phyloP scores from a whole-genome alignment of 2,329 filamentous ascomycete species.

The Cladosporium sp. region DNA sequence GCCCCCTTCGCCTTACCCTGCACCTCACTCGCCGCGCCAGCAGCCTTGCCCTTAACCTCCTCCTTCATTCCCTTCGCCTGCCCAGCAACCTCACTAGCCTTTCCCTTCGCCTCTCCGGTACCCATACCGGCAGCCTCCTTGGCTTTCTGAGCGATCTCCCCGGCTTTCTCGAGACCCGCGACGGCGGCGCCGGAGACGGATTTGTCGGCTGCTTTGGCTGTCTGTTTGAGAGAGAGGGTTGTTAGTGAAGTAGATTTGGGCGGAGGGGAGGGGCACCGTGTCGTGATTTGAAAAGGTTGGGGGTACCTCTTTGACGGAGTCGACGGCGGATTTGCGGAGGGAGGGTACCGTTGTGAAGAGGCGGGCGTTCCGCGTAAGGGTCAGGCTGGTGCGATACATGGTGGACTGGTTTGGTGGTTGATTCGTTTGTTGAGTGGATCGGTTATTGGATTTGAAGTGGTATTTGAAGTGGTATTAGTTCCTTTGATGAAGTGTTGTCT shows the following conservation, averaged over 20 bases:
- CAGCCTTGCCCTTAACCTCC: slow-evolving; percentile 38
- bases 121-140: slow-evolving; percentile 33
- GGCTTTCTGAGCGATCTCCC: slow-evolving; percentile 50
- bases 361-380: slow-evolving; percentile 38
- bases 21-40: slow-evolving; percentile 38
- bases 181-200: slow-evolving; percentile 53
- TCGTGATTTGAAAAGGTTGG: not conserved
- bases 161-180: slow-evolving; percentile 59
- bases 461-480: too few species aligned
- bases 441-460: not conserved
- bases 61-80: slow-evolving; percentile 36
- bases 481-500: too few species aligned
- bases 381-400: slow-evolving; percentile 45
- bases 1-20: slow-evolving; percentile 45
- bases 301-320: slow-evolving; percentile 49
- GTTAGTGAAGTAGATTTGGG: too few species aligned
- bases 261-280: too few species aligned
- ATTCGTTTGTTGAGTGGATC: not conserved
- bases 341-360: slow-evolving; percentile 52
- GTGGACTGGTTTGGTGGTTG: slow-evolving; percentile 22
- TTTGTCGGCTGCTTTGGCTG: slow-evolving; percentile 54
- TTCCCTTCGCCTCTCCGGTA: slow-evolving; percentile 37
- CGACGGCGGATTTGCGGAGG: slow-evolving; percentile 49
- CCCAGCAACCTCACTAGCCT: slow-evolving; percentile 35
- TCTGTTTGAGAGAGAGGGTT: slow-evolving; percentile 17